Conservation (phyloP, 768 basidiomycete genomes). For the Pleurotus salmoneostramineus region DNA sequence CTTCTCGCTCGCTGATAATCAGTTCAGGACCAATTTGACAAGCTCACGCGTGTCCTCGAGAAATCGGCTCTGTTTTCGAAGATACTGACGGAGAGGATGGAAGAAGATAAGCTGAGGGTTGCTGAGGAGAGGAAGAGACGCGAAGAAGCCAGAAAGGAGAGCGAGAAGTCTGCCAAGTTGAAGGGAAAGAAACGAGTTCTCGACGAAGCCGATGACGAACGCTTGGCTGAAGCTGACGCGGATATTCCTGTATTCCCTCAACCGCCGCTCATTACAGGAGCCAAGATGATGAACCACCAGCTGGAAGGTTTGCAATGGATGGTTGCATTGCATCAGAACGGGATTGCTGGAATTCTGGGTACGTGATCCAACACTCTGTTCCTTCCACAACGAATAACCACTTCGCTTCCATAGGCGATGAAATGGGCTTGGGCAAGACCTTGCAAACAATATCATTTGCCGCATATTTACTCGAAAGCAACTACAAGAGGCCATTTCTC, state of each 20-base stretch:
- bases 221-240: slow-evolving; percentile 17
- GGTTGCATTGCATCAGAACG: slow-evolving; percentile 82
- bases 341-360: slow-evolving; percentile 79
- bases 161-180: not conserved
- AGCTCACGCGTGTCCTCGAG: slow-evolving; percentile 63
- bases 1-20: not conserved
- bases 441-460: slow-evolving; percentile 94
- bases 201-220: slow-evolving; percentile 14
- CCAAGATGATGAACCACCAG: slow-evolving; percentile 84
- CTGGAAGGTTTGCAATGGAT: slow-evolving; percentile 96
- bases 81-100: slow-evolving; percentile 73
- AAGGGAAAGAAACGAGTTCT: slow-evolving; percentile 19
- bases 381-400: not conserved
- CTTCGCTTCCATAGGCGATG: not conserved
- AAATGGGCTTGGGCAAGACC: slow-evolving; percentile 47
- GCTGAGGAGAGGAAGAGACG: slow-evolving; percentile 14
- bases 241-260: slow-evolving; percentile 54
- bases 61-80: slow-evolving; percentile 75
- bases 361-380: slow-evolving; percentile 15
- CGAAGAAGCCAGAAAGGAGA: not conserved
- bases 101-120: slow-evolving; percentile 42
- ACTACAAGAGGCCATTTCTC: slow-evolving; percentile 72
- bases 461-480: slow-evolving; percentile 78
- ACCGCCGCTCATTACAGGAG: slow-evolving; percentile 79
- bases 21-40: not conserved